Evolutionary conservation across 2,329 filamentous ascomycete species (phyloP), one percentile per base, ranked within the genome.

Genomic region (Tolypocladium ophioglossoides): DNA sequence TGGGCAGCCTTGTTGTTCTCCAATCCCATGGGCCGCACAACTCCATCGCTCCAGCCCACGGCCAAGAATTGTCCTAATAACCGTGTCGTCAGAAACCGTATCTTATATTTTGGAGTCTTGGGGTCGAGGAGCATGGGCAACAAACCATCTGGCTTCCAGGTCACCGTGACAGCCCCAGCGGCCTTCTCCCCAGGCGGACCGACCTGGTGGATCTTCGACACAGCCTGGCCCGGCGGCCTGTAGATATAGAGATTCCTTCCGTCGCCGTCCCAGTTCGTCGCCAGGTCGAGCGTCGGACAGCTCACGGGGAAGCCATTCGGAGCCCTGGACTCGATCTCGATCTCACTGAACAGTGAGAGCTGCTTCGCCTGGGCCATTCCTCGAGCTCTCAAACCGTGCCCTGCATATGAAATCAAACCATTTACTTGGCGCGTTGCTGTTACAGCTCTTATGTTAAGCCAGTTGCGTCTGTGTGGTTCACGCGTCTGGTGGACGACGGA

Each of bases 261-360:
- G 18, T 78, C 76, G n/a, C 78, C 81, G 14, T 87, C 87, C 68
- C 72, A 73, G 14, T 91, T 77, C 6, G 86, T 85, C n/a, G 87
- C 78, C 48, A 97, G 77, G 70, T 96, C 89, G 74, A 95, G 88
- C 10, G 85, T 86, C 18, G 91, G 89, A 69, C 90, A 95, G 69
- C 87, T 89, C 30, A 84, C 78, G 37, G 92, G 76, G 51, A 86
- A 78, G 49, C 76, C 73, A 38, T 76, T 72, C 39, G 80, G 75
- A 24, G 83, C 76, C 27, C 76, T 75, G 48, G 77, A 71, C 51
- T 79, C 74, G 57, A 86, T 76, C 59, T 74, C 73, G 60, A 80
- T 83, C 64, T 84, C 77, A 69, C 79, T 79, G 58, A 79, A 68
- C 48, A 78, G 72, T 58, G 72, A 60, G 56, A 83, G 72, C 58